Evolutionary conservation across 768 basidiomycete species (phyloP).

Genomic region (Macrolepiota fuliginosa): DNA sequence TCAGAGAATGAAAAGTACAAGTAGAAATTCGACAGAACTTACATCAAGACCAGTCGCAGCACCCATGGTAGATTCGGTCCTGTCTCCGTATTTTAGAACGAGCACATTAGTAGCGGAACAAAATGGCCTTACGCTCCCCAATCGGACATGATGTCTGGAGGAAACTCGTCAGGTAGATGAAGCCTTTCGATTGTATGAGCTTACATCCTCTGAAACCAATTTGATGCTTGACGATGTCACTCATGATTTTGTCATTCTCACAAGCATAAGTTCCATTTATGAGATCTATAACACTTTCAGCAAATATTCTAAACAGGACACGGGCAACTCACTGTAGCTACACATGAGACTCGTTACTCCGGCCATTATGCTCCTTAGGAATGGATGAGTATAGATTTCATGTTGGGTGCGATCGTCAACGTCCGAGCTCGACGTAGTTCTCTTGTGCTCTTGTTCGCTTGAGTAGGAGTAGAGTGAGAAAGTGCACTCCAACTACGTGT

Average conservation of each 20-base stretch:
- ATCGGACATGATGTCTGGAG: constrained; percentile 65
- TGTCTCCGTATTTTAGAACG: constrained; percentile 10
- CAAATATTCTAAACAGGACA: neutral
- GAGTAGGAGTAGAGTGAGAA: neutral
- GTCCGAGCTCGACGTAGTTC: constrained; percentile 56
- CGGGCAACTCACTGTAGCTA: constrained; percentile 54
- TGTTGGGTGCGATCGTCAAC: constrained; percentile 81
- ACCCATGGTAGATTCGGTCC: constrained; percentile 57
- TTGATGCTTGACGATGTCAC: constrained; percentile 72
- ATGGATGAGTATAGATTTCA: constrained; percentile 71
- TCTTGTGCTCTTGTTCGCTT: constrained; percentile 69
- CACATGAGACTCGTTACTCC: constrained; percentile 77
- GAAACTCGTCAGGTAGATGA: neutral
- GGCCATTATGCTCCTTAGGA: constrained; percentile 69
- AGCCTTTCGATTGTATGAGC: constrained; percentile 16
- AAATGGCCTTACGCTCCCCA: constrained; percentile 52
- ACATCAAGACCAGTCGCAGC: constrained; percentile 66
- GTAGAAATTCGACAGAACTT: constrained; percentile 11
- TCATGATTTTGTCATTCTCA: constrained; percentile 68
- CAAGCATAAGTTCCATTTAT: constrained; percentile 74
- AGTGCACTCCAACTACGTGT: neutral
- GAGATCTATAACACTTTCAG: constrained; percentile 38
- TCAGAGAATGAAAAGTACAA: neutral
- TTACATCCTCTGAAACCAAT: constrained; percentile 74
- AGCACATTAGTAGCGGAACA: neutral